phyloP scores from a whole-genome alignment of 1,139 yeast species.

The Protomyces arabidopsidicola region DNA sequence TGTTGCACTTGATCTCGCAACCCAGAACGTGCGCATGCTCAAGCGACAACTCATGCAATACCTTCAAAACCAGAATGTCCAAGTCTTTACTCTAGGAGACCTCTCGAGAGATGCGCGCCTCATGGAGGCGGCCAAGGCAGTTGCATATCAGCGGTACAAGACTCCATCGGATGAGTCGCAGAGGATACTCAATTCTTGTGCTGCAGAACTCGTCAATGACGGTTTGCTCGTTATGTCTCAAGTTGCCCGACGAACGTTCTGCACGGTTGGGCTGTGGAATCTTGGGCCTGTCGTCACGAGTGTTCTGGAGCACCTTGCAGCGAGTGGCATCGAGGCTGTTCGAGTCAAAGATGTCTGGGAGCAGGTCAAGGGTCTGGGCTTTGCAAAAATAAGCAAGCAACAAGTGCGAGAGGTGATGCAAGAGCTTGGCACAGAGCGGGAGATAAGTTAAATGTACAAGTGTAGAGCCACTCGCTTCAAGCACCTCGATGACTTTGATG shows the following conservation, averaged over 20 bases:
- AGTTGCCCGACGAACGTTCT: conserved; percentile 1
- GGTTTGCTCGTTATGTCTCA: conserved; percentile 11
- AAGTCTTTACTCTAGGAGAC: neutral
- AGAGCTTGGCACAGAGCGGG: neutral
- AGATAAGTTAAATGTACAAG: neutral
- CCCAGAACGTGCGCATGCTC: neutral
- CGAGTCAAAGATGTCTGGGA: neutral
- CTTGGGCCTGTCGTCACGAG: conserved; percentile 8
- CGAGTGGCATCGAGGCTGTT: neutral
- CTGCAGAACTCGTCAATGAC: conserved; percentile 16
- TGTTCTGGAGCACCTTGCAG: neutral
- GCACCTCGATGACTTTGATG: neutral
- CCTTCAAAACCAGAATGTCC: neutral
- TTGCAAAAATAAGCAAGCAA: neutral
- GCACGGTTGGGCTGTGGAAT: conserved; percentile 26
- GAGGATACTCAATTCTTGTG: conserved; percentile 17
- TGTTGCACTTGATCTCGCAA: neutral
- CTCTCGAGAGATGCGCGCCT: neutral
- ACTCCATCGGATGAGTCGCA: neutral
- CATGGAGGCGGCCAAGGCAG: neutral
- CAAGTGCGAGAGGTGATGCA: neutral
- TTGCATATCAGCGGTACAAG: neutral
- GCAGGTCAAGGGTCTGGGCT: neutral
- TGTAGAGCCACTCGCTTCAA: neutral
- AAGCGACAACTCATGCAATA: neutral